Base-by-base conservation (phyloP, 1,139 yeast genomes). In the Blastobotrys elegans region DNA sequence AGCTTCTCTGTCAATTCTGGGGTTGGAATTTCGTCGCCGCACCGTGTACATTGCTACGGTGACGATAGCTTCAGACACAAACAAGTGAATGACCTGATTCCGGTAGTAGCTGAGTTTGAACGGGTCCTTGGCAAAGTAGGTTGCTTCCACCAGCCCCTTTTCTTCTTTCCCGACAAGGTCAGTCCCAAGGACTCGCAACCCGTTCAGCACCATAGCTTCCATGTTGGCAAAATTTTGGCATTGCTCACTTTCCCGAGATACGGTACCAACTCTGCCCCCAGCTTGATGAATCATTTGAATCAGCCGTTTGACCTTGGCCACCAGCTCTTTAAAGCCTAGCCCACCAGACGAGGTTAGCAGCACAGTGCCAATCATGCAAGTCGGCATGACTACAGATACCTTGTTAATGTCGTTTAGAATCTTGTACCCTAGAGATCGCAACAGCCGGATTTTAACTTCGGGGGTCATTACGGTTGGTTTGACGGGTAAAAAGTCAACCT, bases 311-410 rank as follows among this genome's bases (percentile, higher is more conserved):
- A 70, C 71, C 17, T 69, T 60, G 16, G 63, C 57, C 18, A 62
- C 57, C 22, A 71, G 56, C 40, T 67, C 67, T 14, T 60, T 56
- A 38, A 59, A 59, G 43, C 69, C 63, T 24, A 70, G 64, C 3
- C 74, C 74, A 3, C 71, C 61, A 7, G 68, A 59, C 32, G 66
- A 57, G 2, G 75, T 71, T 33, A 71, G 57, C 26, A 71, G 57
- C 26, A 69, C 69, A 0, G 74, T 64, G 18, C 74, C 75, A 11
- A 71, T 65, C 29, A 71, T 59, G 2, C 73, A 68, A 2, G 74
- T 69, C 4, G 75, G 75, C 74, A 71, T 71, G 34, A 71, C 67
- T 13, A 70, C 71, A 2, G 74, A 68, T 1, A 65, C 69, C 17
- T 54, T 53, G 56, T 71, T 71, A 53, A 71, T 70, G 44, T 71